phyloP scores from a whole-genome alignment of 257 asterid species.

The Nicotiana noctiflora region DNA sequence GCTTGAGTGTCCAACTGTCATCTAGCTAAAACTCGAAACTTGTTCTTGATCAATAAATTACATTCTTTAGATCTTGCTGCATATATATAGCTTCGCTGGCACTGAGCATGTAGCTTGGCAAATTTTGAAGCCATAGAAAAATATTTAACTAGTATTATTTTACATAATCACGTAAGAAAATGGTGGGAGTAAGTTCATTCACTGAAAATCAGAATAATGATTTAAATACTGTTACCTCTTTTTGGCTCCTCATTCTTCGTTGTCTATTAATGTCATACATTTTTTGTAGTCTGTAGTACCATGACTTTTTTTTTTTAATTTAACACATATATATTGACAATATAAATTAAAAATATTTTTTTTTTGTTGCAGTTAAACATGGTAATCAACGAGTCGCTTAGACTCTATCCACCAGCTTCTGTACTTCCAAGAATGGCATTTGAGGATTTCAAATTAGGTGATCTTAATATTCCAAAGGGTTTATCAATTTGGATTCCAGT shows the following conservation, averaged over 20 bases:
- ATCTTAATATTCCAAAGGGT: slow-evolving; percentile 78
- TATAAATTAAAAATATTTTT: background rate
- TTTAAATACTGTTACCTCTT: background rate
- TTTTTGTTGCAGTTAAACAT: slow-evolving; percentile 42
- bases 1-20: background rate
- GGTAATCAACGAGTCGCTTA: slow-evolving; percentile 82
- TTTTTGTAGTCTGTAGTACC: background rate
- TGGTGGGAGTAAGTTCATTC: background rate
- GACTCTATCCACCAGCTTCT: slow-evolving; percentile 86
- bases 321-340: background rate
- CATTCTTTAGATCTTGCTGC: background rate
- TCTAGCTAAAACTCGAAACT: background rate
- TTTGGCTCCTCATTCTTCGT: slow-evolving; percentile 6
- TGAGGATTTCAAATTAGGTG: slow-evolving; percentile 72
- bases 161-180: background rate
- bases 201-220: background rate
- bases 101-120: background rate
- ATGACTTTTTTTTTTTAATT: background rate
- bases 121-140: background rate
- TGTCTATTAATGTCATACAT: slow-evolving; percentile 9
- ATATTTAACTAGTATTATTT: background rate
- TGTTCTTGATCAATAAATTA: background rate
- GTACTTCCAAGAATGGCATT: slow-evolving; percentile 92
- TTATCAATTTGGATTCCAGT: slow-evolving; percentile 90
- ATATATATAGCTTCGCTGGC: background rate